Base-by-base conservation (phyloP, 2,329 filamentous ascomycete genomes). In the Saccharata proteae region DNA sequence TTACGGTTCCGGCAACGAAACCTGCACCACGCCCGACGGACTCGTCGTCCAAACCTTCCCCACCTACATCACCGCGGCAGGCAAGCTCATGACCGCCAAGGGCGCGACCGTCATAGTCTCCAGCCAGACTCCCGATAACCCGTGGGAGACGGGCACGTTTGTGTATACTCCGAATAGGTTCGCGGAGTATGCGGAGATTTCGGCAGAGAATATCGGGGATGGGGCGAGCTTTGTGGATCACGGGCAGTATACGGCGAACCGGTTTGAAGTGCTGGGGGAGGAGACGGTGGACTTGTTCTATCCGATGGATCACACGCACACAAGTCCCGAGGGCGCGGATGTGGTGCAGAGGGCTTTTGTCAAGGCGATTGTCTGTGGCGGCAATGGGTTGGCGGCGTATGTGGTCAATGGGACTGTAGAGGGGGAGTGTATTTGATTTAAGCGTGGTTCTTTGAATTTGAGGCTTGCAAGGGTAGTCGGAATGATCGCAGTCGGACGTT, bases 221-320 rank as follows among this genome's bases (percentile, higher is more conserved):
- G 30, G 38, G 12, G 43, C 45, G 2, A 44, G 36, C 18, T 73
- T 67, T 41, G 63, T 76, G 12, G 65, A 72, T 16, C 71, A 77
- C 43, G 65, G 67, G 19, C 55, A 59, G 13, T 74, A 73, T 42
- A 62, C 64, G 3, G 69, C 64, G 3, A 59, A 64, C 29, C 41
- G 41, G 9, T 43, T 41, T 15, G 38, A 38, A 18, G 18, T 42
- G 6, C 36, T 46, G 4, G 44, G 45, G 3, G 24, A 35, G 9
- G 25, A 37, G 3, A 14, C 38, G 4, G 44, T 49, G 2, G 28
- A 47, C 24, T 36, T 40, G 2, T 59, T 65, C 39, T 79, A 65
- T 39, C 70, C 72, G 0, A 60, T 61, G 12, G 73, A 77, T 41
- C 73, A 78, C 49, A 78, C 73, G 0, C 74, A 78, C 48, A 76